Base-by-base conservation (phyloP, 2,329 filamentous ascomycete species). In the Claviceps sp. region DNA sequence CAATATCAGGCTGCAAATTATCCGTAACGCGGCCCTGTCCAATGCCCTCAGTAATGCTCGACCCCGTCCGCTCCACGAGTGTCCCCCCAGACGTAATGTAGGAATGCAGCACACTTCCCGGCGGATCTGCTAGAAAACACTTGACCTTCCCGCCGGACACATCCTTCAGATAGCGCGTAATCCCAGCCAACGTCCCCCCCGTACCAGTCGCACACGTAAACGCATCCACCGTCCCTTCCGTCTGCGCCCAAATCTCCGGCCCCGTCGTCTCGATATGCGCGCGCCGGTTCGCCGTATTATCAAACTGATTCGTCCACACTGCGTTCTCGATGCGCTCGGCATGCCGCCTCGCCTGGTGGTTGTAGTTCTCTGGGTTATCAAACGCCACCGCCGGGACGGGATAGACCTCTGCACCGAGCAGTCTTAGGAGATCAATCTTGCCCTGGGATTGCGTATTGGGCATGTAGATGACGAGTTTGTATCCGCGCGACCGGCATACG, bases 251-350 rank as follows among this genome's bases (percentile, higher is more conserved):
- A 65, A 98, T 95, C 71, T 98, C 93, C 0, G 93, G 93, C 0
- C 93, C 93, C 0, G 93, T 98, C 2, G 91, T 97, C 74, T 96
- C 91, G 60, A 97, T 85, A 67, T 98, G 93, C 47, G 93, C 93
- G 63, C 87, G 83, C 50, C 93, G 80, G 70, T 98, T 98, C 50
- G 93, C 93, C 50, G 78, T 82, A 73, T 98, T 98, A 68, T 98
- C 93, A 71, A 98, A 98, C 72, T 98, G 93, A 70, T 98, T 94
- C 45, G 93, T 98, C 93, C 93, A 98, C 14, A 97, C 90, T 8
- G 91, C 89, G 62, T 93, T 93, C 16, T 88, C 84, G 48, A 94
- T 71, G 2, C 75, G 68, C 66, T 93, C 89, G n/a, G 93, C 93
- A 69, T 97, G 91, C 43, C 91, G 76, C 54, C 78, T 79, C 4